Percentiles rank a stretch among this genome's conserved stretches.
phyloP scores from a whole-genome alignment of 176 grass and related monocot genomes.

The Coix lacrymajobi region DNA sequence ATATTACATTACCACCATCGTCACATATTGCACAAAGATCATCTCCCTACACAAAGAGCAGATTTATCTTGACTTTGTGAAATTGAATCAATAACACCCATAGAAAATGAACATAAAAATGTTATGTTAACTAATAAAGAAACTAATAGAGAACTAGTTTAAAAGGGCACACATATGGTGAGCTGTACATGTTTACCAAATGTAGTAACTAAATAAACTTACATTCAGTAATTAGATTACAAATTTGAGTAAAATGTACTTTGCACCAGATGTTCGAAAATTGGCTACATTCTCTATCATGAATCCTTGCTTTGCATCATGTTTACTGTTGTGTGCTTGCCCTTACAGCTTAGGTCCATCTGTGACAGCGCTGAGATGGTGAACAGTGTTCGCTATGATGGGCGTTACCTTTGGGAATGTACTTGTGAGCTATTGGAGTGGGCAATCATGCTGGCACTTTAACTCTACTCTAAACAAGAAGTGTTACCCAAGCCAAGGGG shows the following conservation, averaged over 20 bases:
- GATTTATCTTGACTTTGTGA: neutral
- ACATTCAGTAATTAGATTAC: neutral
- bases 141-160: neutral
- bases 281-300: neutral
- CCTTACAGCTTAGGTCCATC: neutral
- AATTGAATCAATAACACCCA: neutral
- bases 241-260: neutral
- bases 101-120: neutral
- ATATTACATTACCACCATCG: constrained; percentile 37
- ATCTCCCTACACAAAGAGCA: constrained; percentile 28
- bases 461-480: neutral
- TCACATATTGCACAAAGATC: constrained; percentile 52
- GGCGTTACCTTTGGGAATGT: neutral
- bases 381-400: neutral
- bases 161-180: neutral
- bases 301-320: neutral
- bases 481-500: neutral
- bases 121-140: neutral
- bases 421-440: neutral
- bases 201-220: neutral
- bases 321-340: neutral
- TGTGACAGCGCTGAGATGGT: neutral
- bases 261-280: neutral
- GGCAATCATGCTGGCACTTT: neutral
- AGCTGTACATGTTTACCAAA: neutral